Percentiles rank a stretch among this genome's conserved stretches.
Evolutionary conservation across 495 filamentous ascomycete species (phyloP).

Genomic region (Aspergillus homomorphus): DNA sequence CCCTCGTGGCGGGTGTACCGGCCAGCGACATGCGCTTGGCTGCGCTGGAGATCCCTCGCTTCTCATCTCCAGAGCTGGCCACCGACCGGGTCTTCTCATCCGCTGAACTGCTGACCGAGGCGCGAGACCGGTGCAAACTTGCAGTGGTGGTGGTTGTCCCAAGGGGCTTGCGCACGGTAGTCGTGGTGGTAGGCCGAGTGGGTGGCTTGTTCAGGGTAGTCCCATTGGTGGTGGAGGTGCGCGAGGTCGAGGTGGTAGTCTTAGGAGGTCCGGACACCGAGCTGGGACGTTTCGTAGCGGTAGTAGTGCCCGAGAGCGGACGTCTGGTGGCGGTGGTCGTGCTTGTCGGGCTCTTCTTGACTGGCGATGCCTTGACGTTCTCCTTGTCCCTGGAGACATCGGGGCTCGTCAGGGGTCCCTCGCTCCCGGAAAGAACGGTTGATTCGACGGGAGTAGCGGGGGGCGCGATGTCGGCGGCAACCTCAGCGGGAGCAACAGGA

Average conservation of each 20-base stretch:
- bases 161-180: slow-evolving; percentile 38
- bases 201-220: slow-evolving; percentile 45
- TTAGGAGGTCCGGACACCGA: slow-evolving; percentile 34
- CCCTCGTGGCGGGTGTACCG: slow-evolving; percentile 33
- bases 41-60: slow-evolving; percentile 40
- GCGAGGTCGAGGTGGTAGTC: slow-evolving; percentile 23
- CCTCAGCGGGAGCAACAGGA: slow-evolving; percentile 21
- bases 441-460: slow-evolving; percentile 44
- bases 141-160: slow-evolving; percentile 41
- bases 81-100: slow-evolving; percentile 46
- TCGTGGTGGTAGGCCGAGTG: slow-evolving; percentile 40
- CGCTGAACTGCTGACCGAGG: slow-evolving; percentile 47
- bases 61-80: slow-evolving; percentile 48
- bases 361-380: slow-evolving; percentile 30
- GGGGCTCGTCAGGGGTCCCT: slow-evolving; percentile 39
- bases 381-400: slow-evolving; percentile 41
- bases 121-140: slow-evolving; percentile 40
- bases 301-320: slow-evolving; percentile 29
- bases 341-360: slow-evolving; percentile 27
- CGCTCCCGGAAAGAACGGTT: slow-evolving; percentile 35
- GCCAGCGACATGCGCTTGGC: slow-evolving; percentile 50
- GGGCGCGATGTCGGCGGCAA: slow-evolving; percentile 30
- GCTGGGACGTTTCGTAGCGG: slow-evolving; percentile 34
- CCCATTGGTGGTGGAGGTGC: slow-evolving; percentile 29
- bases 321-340: slow-evolving; percentile 29